Conservation (phyloP, 202 grass and related monocot genomes). For the Zoysia matrella region DNA sequence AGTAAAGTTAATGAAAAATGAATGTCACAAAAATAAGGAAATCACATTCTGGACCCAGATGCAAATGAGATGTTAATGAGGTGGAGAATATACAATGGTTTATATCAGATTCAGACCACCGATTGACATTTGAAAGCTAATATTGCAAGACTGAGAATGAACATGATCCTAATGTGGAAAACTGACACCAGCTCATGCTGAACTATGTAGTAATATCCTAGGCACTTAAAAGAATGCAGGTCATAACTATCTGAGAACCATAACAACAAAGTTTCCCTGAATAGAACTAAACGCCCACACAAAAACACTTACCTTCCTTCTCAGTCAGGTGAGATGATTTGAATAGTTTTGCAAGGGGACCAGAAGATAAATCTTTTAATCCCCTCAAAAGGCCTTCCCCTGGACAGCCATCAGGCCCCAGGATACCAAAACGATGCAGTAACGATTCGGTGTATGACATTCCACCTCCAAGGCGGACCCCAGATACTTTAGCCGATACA, state of each 20-base stretch:
- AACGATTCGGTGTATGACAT: constrained; percentile 93
- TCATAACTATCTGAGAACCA: constrained; percentile 13
- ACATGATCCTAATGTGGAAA: constrained; percentile 8
- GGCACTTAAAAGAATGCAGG: neutral
- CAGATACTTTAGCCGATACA: constrained; percentile 78
- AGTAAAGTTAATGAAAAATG: constrained; percentile 26
- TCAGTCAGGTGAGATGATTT: constrained; percentile 68
- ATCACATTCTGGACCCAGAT: neutral
- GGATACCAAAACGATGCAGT: constrained; percentile 87
- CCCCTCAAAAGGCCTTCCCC: constrained; percentile 90
- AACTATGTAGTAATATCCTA: constrained; percentile 22
- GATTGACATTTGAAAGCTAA: neutral
- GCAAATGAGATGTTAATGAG: constrained; percentile 10
- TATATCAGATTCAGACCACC: neutral
- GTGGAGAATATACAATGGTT: neutral
- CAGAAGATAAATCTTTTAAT: constrained; percentile 92
- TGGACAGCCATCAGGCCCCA: constrained; percentile 91
- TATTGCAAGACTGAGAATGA: neutral
- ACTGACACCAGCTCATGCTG: neutral
- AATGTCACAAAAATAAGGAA: constrained; percentile 24
- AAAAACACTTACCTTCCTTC: constrained; percentile 57
- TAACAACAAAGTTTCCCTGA: constrained; percentile 17
- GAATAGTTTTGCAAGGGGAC: constrained; percentile 89
- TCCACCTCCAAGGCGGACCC: constrained; percentile 93
- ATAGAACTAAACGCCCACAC: constrained; percentile 19